A percentile compares a stretch with the other conserved stretches of the same genome.
These are phyloP conservation scores for Astrephomene gubernaculifera DNA, from an alignment of 139 green algal species.

Conservation along the genomic window DNA sequence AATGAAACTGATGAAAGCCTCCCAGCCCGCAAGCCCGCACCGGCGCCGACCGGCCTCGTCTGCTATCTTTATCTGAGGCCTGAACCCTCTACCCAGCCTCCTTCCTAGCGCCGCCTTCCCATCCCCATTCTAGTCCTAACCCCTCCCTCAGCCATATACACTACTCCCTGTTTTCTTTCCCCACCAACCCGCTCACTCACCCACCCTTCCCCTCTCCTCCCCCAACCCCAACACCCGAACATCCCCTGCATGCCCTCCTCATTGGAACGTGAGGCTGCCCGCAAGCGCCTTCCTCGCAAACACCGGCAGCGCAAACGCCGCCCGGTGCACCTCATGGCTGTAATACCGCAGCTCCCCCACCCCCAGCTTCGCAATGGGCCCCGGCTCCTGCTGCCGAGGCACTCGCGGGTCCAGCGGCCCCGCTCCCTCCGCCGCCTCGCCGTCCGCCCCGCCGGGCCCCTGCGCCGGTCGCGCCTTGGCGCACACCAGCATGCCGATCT, in stretches of 20 bases:
- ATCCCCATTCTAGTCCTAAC: too few species aligned
- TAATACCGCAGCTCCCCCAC: constrained; percentile 84
- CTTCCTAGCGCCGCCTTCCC: too few species aligned
- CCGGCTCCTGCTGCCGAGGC: constrained; percentile 63
- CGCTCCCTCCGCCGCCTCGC: not conserved
- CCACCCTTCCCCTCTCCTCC: not conserved
- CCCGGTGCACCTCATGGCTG: constrained; percentile 84
- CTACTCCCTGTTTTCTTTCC: not conserved
- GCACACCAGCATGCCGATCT: constrained; percentile 99
- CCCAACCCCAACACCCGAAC: too few species aligned
- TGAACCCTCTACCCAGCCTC: too few species aligned
- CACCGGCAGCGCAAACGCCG: constrained; percentile 92
- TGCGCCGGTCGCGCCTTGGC: constrained; percentile 71
- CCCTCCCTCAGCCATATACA: not conserved
- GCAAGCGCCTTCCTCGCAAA: constrained; percentile 86
- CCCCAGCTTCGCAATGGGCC: constrained; percentile 7
- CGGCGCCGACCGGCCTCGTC: too few species aligned
- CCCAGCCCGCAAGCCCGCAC: too few species aligned
- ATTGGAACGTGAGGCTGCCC: constrained; percentile 66
- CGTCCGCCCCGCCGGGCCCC: not conserved
- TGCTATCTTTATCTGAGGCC: too few species aligned
- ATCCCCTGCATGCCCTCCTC: too few species aligned
- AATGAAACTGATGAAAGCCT: too few species aligned
- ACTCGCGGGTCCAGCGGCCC: constrained; percentile 60
- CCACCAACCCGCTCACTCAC: not conserved